These are phyloP conservation scores for Candolleomyces efflorescens DNA, from an alignment of 768 basidiomycete species.

Conservation along the genomic window DNA sequence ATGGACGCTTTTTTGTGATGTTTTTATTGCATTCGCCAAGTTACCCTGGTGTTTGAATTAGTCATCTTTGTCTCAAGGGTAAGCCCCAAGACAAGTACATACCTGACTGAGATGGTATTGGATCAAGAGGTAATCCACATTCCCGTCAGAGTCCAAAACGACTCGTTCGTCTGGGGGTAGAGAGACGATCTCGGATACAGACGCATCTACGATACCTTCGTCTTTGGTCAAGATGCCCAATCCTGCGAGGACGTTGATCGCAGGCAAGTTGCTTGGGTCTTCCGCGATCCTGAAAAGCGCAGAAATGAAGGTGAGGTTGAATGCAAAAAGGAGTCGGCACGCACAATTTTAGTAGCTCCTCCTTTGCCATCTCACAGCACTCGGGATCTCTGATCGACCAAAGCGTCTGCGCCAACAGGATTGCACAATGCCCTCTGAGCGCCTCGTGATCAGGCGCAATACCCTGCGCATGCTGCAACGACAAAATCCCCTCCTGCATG, in stretches of 20 bases:
- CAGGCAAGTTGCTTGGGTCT: conserved; percentile 75
- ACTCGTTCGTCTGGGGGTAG: conserved; percentile 63
- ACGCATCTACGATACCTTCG: conserved; percentile 78
- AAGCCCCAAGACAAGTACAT: too few species aligned
- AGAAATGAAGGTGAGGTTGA: background rate
- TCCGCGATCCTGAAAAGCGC: conserved; percentile 67
- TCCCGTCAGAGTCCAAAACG: conserved; percentile 62
- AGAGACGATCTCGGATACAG: conserved; percentile 73
- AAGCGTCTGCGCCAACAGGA: conserved; percentile 79
- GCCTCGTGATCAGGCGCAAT: conserved; percentile 42
- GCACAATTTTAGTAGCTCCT: conserved; percentile 81
- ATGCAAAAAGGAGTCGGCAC: background rate
- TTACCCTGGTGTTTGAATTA: conserved; percentile 54
- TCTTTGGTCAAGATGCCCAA: conserved; percentile 85
- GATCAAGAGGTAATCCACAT: conserved; percentile 68
- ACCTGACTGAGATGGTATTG: conserved; percentile 76
- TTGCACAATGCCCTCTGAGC: conserved; percentile 63
- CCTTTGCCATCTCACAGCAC: conserved; percentile 71
- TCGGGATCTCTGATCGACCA: conserved; percentile 82
- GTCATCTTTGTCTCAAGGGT: too few species aligned
- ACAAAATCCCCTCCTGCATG: conserved; percentile 54
- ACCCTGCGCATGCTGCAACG: conserved; percentile 65
- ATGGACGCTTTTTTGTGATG: conserved; percentile 54
- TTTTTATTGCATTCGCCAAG: conserved; percentile 40
- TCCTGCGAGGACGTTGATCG: conserved; percentile 81